These are phyloP conservation scores for Panaeolus papilionaceus DNA, from an alignment of 768 basidiomycete species.

Conservation along the genomic window DNA sequence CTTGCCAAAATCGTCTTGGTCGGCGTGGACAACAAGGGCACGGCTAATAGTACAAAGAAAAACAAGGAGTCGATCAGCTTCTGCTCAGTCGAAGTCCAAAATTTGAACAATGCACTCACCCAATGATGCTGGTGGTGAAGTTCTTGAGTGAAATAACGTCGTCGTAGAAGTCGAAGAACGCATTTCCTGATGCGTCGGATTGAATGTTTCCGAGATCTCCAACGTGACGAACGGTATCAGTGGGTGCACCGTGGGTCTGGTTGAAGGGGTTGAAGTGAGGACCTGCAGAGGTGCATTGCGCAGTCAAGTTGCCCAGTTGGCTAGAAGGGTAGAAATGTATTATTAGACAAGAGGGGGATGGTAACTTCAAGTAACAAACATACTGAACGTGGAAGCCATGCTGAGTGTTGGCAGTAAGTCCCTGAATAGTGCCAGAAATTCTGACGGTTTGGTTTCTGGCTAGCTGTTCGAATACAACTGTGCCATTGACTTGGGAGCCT, in stretches of 20 bases:
- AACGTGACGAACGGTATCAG: slow-evolving; percentile 63
- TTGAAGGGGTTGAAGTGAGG: slow-evolving; percentile 79
- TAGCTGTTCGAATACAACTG: slow-evolving; percentile 68
- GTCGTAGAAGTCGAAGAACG: slow-evolving; percentile 66
- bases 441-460: slow-evolving; percentile 51
- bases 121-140: slow-evolving; percentile 72
- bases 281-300: slow-evolving; percentile 73
- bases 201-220: slow-evolving; percentile 81
- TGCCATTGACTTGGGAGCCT: slow-evolving; percentile 61
- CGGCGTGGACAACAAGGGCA: slow-evolving; percentile 73
- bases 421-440: slow-evolving; percentile 65
- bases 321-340: slow-evolving; percentile 22
- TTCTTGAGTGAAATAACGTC: slow-evolving; percentile 66
- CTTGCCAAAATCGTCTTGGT: slow-evolving; percentile 75
- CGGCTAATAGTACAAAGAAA: slow-evolving; percentile 47
- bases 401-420: slow-evolving; percentile 60
- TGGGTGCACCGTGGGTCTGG: slow-evolving; percentile 69
- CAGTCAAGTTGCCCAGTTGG: slow-evolving; percentile 64
- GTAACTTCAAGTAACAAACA: slow-evolving; percentile 30
- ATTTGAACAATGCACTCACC: slow-evolving; percentile 44
- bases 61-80: neutral
- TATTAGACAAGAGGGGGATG: neutral
- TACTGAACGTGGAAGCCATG: slow-evolving; percentile 88
- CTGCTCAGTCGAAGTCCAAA: neutral
- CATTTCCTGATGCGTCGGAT: slow-evolving; percentile 64